phyloP scores from a whole-genome alignment of 1,139 yeast genomes.

The Kurtzmaniella natalensis region DNA sequence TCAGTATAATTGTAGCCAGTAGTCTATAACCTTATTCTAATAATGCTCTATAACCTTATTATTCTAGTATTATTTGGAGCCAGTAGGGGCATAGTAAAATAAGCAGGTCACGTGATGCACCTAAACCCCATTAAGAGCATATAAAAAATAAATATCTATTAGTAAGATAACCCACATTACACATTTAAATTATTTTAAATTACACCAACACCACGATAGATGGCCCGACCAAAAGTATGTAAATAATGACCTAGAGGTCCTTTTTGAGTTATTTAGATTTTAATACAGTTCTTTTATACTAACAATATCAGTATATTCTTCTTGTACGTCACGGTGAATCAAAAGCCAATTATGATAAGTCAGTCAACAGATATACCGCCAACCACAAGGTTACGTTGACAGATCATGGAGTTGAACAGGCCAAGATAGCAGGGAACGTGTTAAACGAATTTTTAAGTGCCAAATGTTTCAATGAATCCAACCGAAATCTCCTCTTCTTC shows the following conservation, averaged over 20 bases:
- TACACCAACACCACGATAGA: neutral
- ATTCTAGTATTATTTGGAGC: no score
- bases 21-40: no score
- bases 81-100: no score
- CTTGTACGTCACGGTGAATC: slow-evolving; percentile 89
- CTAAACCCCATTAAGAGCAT: no score
- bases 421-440: slow-evolving; percentile 61
- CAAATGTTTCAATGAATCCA: slow-evolving; percentile 32
- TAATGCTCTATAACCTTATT: no score
- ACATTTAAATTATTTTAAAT: neutral
- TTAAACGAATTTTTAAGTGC: slow-evolving; percentile 49
- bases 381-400: slow-evolving; percentile 78
- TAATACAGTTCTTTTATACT: no score
- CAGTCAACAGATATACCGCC: slow-evolving; percentile 69
- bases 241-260: neutral
- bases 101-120: no score
- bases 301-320: slow-evolving; percentile 52
- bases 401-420: slow-evolving; percentile 61
- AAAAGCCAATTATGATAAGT: slow-evolving; percentile 80
- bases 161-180: no score
- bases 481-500: slow-evolving; percentile 50
- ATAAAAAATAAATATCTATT: no score
- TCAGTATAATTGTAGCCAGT: no score
- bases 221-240: slow-evolving; percentile 5
- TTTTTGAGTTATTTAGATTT: neutral